Evolutionary conservation across 75 land plant genomes (phyloP), one percentile per base, ranked within the genome.

Genomic region (Selaginella moellendorffii): DNA sequence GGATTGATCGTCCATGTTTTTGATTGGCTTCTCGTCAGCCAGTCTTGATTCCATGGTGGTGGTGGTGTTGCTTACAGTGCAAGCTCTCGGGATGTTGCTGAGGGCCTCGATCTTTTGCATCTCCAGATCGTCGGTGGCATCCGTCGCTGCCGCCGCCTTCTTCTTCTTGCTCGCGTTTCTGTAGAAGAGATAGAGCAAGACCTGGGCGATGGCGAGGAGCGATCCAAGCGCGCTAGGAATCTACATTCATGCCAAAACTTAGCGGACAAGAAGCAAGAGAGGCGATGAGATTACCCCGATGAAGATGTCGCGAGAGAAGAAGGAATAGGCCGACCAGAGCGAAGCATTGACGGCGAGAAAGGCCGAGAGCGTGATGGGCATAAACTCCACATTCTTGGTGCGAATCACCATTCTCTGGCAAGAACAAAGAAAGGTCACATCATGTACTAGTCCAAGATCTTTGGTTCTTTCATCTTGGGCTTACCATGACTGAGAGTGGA

Each of bases 401-500:
- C 9, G 21, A 56, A n/a, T n/a, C n/a, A n/a, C 51, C 51, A 46
- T 10, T 46, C 18, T 56, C 8, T 56, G 59, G 19, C 9, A 56
- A 8, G n/a, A 8, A 56, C 17, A 24, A 19, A 56, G 21, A 36
- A 19, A 56, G 21, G 18, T n/a, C n/a, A 36, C 10, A 5, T 36
- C 5, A 36, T 14, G 46, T 5, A 36, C 10, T 36, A 36, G 5
- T 36, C 5, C 46, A 36, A 36, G 5, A 14, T 36, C 5, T 36
- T 5, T 36, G 10, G 14, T 36, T 5, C 46, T 5, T 36, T 5
- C 46, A 26, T 12, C 9, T 29, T 46, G 10, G 30, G 8, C 71
- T 56, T 56, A 56, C 59, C 59, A 56, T 56, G n/a, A 56, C n/a
- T 5, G 59, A 56, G 23, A 56, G 59, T 8, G 59, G 59, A 56